A percentile compares a stretch with the other conserved stretches of the same genome.
phyloP scores from a whole-genome alignment of 2,329 filamentous ascomycete species.

The Aspergillus fructus region DNA sequence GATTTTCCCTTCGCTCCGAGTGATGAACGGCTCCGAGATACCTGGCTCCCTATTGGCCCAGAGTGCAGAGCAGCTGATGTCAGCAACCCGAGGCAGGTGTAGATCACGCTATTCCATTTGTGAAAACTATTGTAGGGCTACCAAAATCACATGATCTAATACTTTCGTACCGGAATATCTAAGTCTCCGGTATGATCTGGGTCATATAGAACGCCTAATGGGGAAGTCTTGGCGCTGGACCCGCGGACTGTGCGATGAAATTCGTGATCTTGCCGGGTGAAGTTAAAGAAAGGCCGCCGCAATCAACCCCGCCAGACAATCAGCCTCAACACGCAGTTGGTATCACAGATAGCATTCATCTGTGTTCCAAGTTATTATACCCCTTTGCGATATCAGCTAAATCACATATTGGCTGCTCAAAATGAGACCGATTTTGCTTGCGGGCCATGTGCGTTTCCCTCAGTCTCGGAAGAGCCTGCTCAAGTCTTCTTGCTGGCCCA shows the following conservation, averaged over 20 bases:
- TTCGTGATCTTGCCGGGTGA: conserved; percentile 34
- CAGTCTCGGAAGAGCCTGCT: conserved; percentile 12
- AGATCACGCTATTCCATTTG: neutral
- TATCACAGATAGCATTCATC: conserved; percentile 21
- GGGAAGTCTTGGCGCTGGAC: conserved; percentile 34
- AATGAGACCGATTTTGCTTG: conserved; percentile 96
- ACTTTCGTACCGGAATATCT: conserved; percentile 26
- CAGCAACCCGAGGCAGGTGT: conserved; percentile 3
- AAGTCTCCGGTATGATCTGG: conserved; percentile 21
- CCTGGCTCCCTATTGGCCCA: neutral
- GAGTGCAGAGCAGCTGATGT: neutral
- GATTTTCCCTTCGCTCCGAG: neutral
- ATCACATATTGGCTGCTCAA: conserved; percentile 42
- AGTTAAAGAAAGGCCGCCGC: conserved; percentile 20
- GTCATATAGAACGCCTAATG: conserved; percentile 22
- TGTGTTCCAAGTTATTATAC: conserved; percentile 13
- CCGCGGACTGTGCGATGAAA: conserved; percentile 43
- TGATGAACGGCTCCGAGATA: neutral
- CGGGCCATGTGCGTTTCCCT: conserved; percentile 71
- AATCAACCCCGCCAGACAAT: conserved; percentile 26
- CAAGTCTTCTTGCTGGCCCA: neutral
- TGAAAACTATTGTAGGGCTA: conserved; percentile 20
- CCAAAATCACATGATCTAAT: conserved; percentile 23
- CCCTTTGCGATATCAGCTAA: conserved; percentile 17
- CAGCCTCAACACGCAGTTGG: conserved; percentile 23